Evolutionary conservation across 805 yeast species (phyloP).

Genomic region (Candida peoriensis): DNA sequence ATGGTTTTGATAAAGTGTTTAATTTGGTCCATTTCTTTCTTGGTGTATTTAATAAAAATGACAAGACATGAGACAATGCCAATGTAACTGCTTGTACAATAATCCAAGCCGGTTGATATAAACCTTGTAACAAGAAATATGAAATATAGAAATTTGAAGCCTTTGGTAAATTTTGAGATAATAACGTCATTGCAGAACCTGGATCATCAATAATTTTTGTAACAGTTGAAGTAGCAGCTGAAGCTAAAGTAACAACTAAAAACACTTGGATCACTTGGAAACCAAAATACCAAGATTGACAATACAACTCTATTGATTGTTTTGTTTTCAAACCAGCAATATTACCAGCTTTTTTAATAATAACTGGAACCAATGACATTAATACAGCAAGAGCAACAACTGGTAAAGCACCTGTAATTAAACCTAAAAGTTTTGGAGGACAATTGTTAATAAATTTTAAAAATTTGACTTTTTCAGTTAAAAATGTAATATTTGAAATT

Average conservation of each 20-base stretch:
- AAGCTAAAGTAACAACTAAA: slow-evolving; percentile 63
- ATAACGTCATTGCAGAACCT: slow-evolving; percentile 46
- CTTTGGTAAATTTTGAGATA: slow-evolving; percentile 67
- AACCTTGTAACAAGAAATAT: slow-evolving; percentile 77
- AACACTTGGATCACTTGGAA: slow-evolving; percentile 81
- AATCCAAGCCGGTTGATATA: slow-evolving; percentile 70
- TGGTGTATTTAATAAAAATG: slow-evolving; percentile 81
- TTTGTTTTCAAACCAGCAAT: slow-evolving; percentile 65
- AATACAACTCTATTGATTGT: slow-evolving; percentile 71
- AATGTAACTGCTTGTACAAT: slow-evolving; percentile 72
- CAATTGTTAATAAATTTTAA: slow-evolving; percentile 69
- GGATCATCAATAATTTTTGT: slow-evolving; percentile 59
- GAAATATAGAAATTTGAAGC: slow-evolving; percentile 81
- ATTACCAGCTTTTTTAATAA: slow-evolving; percentile 73
- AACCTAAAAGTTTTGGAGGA: slow-evolving; percentile 68
- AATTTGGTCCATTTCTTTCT: slow-evolving; percentile 85
- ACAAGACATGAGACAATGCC: slow-evolving; percentile 64
- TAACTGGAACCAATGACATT: slow-evolving; percentile 83
- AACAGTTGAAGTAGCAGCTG: slow-evolving; percentile 66
- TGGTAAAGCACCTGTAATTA: slow-evolving; percentile 85
- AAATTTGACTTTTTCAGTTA: slow-evolving; percentile 69
- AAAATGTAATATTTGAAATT: slow-evolving; percentile 77
- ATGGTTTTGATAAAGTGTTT: slow-evolving; percentile 57
- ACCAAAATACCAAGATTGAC: slow-evolving; percentile 85
- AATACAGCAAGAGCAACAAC: slow-evolving; percentile 73